Conservation (phyloP, 352 stramenopile species). For the Salisapilia sapeloensis region DNA sequence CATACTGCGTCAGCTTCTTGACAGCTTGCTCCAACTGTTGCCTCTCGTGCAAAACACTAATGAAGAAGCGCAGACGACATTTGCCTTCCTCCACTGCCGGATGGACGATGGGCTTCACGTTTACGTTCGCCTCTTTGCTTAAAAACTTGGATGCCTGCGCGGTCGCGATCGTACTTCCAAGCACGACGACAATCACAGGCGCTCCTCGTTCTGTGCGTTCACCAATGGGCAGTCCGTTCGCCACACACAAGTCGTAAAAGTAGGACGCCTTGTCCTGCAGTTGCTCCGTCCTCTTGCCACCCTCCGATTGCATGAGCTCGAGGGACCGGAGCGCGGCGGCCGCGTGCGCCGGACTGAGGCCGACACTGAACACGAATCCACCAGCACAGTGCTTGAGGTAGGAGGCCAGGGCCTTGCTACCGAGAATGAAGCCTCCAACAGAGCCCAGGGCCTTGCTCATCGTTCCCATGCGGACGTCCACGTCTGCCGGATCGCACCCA, state of each 20-base stretch:
- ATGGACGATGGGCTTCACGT: conserved; percentile 78
- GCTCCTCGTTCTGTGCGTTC: conserved; percentile 40
- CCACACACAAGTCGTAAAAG: conserved; percentile 63
- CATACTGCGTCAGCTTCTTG: conserved; percentile 14
- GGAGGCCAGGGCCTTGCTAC: conserved; percentile 21
- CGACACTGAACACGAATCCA: conserved; percentile 68
- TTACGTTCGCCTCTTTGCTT: conserved; percentile 25
- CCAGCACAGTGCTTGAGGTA: conserved; percentile 50
- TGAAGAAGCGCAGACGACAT: conserved; percentile 74
- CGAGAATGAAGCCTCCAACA: conserved; percentile 44
- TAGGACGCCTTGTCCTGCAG: conserved; percentile 50
- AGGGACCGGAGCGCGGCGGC: conserved; percentile 53
- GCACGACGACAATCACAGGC: conserved; percentile 66
- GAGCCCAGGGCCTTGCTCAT: conserved; percentile 62
- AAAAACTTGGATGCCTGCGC: conserved; percentile 55
- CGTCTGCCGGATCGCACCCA: conserved; percentile 15
- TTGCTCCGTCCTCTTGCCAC: conserved; percentile 26
- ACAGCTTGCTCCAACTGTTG: conserved; percentile 49
- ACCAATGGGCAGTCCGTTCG: conserved; percentile 40
- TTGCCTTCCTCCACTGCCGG: conserved; percentile 74
- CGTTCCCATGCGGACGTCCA: conserved; percentile 53
- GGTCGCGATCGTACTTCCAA: conserved; percentile 61
- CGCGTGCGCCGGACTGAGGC: conserved; percentile 44
- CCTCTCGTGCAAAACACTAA: conserved; percentile 55
- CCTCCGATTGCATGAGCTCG: conserved; percentile 42